These are phyloP conservation scores for Penicillium manginii DNA, from an alignment of 495 filamentous ascomycete genomes.

Conservation along the genomic window DNA sequence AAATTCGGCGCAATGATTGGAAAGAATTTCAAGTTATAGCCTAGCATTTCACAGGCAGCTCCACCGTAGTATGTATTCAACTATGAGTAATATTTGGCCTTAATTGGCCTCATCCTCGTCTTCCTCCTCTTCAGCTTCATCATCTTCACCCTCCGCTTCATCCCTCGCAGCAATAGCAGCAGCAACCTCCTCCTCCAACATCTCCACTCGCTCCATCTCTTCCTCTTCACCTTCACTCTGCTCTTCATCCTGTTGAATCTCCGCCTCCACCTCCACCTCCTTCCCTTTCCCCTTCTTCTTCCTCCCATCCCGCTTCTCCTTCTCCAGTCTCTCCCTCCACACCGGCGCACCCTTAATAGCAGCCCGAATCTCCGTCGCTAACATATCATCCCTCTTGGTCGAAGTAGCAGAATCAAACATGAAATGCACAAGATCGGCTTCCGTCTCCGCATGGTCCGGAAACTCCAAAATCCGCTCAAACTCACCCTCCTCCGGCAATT, in stretches of 20 bases:
- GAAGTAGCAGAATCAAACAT: constrained; percentile 34
- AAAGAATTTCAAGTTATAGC: constrained; percentile 17
- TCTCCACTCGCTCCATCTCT: constrained; percentile 35
- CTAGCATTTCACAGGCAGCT: constrained; percentile 19
- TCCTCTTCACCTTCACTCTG: constrained; percentile 45
- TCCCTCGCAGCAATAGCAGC: constrained; percentile 31
- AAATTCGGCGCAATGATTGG: constrained; percentile 16
- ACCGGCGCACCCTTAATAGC: constrained; percentile 42
- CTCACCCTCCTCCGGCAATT: constrained; percentile 51
- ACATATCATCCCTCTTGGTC: constrained; percentile 30
- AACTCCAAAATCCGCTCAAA: constrained; percentile 47
- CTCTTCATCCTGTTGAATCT: constrained; percentile 2
- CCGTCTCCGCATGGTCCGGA: constrained; percentile 45
- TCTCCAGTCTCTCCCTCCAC: constrained; percentile 39
- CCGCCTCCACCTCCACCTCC: constrained; percentile 14
- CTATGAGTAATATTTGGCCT: no score
- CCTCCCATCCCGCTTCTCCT: constrained; percentile 30
- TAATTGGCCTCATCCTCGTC: constrained; percentile 13
- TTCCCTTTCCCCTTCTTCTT: constrained; percentile 21
- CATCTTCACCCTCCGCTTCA: constrained; percentile 20
- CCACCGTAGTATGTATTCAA: no score
- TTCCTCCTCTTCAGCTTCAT: constrained; percentile 21
- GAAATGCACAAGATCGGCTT: constrained; percentile 33
- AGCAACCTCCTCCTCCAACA: constrained; percentile 35
- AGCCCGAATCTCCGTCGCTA: constrained; percentile 45